Percentiles rank a stretch among this genome's conserved stretches.
phyloP scores from a whole-genome alignment of 805 yeast genomes.

The Teunomyces gatunensis region DNA sequence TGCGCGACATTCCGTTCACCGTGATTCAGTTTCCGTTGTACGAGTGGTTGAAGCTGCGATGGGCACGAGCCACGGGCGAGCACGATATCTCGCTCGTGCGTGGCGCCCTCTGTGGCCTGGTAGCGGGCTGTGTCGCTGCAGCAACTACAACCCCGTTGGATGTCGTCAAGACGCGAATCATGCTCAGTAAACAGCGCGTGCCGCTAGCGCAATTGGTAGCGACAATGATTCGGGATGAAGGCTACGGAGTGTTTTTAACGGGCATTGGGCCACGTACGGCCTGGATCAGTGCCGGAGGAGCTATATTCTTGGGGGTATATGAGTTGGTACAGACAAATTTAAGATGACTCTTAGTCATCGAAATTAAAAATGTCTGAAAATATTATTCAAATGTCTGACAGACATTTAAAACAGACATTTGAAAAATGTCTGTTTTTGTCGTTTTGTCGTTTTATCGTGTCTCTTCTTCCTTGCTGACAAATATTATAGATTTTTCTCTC shows the following conservation, averaged over 20 bases:
- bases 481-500: neutral
- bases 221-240: slow-evolving; percentile 67
- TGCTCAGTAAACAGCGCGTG: slow-evolving; percentile 60
- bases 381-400: too few relatives aligned
- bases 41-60: slow-evolving; percentile 68
- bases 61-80: slow-evolving; percentile 39
- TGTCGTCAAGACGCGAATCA: slow-evolving; percentile 77
- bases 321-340: slow-evolving; percentile 59
- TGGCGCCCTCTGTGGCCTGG: slow-evolving; percentile 81
- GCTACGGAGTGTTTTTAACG: slow-evolving; percentile 63
- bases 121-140: slow-evolving; percentile 82
- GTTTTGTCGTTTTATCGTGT: too few relatives aligned
- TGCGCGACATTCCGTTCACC: slow-evolving; percentile 96
- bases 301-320: slow-evolving; percentile 92
- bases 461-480: too few relatives aligned
- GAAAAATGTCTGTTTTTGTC: too few relatives aligned
- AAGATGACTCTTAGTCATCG: neutral
- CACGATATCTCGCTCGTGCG: slow-evolving; percentile 57
- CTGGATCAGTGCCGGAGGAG: slow-evolving; percentile 99
- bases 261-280: slow-evolving; percentile 95
- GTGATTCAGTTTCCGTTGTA: slow-evolving; percentile 93
- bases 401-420: too few relatives aligned
- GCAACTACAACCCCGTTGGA: slow-evolving; percentile 80
- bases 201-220: slow-evolving; percentile 47
- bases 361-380: neutral